These are phyloP conservation scores for Candida mesenterica DNA, from an alignment of 1,139 yeast species.

Conservation along the genomic window DNA sequence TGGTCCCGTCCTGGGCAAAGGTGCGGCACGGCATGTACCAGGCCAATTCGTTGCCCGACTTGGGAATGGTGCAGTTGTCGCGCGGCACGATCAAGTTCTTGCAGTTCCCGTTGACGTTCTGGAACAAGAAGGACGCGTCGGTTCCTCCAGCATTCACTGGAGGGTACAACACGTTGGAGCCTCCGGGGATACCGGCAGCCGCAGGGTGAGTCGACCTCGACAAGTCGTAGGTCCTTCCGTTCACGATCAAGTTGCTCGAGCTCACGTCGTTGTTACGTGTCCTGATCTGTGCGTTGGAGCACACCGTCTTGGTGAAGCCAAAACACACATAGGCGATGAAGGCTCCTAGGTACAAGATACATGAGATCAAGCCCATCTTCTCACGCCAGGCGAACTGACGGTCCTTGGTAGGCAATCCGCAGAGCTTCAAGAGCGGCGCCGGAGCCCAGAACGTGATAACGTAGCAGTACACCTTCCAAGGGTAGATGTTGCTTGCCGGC, in stretches of 20 bases:
- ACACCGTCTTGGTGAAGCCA: constrained; percentile 87
- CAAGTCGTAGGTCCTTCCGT: constrained; percentile 79
- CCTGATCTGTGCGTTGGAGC: constrained; percentile 52
- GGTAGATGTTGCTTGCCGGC: constrained; percentile 40
- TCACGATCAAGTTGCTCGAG: constrained; percentile 65
- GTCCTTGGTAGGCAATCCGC: constrained; percentile 76
- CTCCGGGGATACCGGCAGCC: constrained; percentile 71
- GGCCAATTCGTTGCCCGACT: constrained; percentile 63
- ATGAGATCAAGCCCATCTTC: constrained; percentile 78
- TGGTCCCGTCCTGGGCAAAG: constrained; percentile 66
- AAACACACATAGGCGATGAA: constrained; percentile 84
- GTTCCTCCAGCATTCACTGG: constrained; percentile 86
- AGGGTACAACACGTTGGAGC: constrained; percentile 73
- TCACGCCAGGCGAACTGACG: constrained; percentile 97
- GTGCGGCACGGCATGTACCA: constrained; percentile 96
- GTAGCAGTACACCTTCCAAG: constrained; percentile 83
- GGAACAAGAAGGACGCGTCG: constrained; percentile 88
- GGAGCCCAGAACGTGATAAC: constrained; percentile 91
- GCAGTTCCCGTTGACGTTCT: constrained; percentile 94
- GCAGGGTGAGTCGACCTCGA: constrained; percentile 72
- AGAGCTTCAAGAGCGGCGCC: constrained; percentile 62
- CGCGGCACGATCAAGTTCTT: constrained; percentile 76
- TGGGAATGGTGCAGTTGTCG: constrained; percentile 68
- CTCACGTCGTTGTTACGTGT: constrained; percentile 58
- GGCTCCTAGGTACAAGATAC: constrained; percentile 72